A percentile compares a stretch with the other conserved stretches of the same genome.
Evolutionary conservation across 306 rosid genomes (phyloP).

Genomic region (Canavalia gladiata): DNA sequence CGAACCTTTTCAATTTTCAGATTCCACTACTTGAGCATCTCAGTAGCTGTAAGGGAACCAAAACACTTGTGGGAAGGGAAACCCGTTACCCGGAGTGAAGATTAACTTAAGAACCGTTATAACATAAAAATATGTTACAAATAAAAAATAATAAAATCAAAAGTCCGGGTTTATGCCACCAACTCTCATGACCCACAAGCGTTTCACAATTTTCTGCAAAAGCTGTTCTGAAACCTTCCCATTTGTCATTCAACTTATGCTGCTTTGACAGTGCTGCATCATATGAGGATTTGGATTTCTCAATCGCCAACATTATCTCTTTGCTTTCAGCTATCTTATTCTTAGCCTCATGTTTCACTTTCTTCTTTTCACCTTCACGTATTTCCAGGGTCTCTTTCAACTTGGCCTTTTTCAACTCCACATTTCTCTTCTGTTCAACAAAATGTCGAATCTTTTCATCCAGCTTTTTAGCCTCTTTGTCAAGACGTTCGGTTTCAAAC

Average conservation of each 20-base stretch:
- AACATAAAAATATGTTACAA: background rate
- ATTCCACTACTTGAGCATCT: no score
- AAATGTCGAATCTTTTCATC: slow-evolving; percentile 33
- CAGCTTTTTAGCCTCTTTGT: slow-evolving; percentile 21
- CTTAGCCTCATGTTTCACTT: slow-evolving; percentile 40
- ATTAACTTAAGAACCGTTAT: background rate
- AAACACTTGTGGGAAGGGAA: background rate
- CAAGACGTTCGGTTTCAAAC: slow-evolving; percentile 3
- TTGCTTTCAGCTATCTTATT: slow-evolving; percentile 12
- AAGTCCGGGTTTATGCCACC: background rate
- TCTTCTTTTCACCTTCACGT: slow-evolving; percentile 32
- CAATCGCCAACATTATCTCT: slow-evolving; percentile 24
- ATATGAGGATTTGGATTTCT: slow-evolving; percentile 9
- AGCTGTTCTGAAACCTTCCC: slow-evolving; percentile 41
- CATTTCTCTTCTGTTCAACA: slow-evolving; percentile 5
- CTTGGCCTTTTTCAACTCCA: slow-evolving; percentile 8
- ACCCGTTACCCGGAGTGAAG: background rate
- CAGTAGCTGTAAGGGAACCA: background rate
- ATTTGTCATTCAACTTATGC: slow-evolving; percentile 40
- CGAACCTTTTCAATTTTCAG: no score
- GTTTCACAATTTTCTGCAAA: background rate
- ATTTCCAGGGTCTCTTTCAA: slow-evolving; percentile 28
- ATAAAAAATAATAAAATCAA: background rate
- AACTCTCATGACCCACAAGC: background rate
- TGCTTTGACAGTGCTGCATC: slow-evolving; percentile 7